Conservation (phyloP, 2,329 filamentous ascomycete species). For the Epichloe glyceriae region DNA sequence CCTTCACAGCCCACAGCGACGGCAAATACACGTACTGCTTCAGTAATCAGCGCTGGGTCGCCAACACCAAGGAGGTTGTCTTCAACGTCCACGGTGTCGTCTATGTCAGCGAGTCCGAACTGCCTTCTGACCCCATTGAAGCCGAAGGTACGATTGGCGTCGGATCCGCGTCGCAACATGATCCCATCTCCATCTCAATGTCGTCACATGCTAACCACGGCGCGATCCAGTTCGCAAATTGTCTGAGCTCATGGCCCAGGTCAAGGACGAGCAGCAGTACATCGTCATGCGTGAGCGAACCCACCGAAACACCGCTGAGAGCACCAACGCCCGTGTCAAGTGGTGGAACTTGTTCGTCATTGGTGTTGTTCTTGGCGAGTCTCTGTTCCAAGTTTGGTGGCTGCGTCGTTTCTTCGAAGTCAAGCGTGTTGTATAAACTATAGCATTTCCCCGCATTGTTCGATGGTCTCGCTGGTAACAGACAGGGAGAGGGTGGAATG, state of each 20-base stretch:
- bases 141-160: conserved; percentile 53
- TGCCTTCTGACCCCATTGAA: conserved; percentile 77
- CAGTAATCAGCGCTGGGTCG: conserved; percentile 96
- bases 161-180: neutral
- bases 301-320: conserved; percentile 96
- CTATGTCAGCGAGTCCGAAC: conserved; percentile 82
- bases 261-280: conserved; percentile 97
- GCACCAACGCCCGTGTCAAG: conserved; percentile 93
- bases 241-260: conserved; percentile 73
- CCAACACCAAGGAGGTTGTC: conserved; percentile 91
- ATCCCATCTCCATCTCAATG: no score
- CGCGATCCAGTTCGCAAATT: conserved; percentile 56
- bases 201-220: conserved; percentile 6
- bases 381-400: conserved; percentile 99
- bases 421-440: conserved; percentile 47
- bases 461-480: no score
- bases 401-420: conserved; percentile 95
- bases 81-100: conserved; percentile 99
- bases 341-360: conserved; percentile 99
- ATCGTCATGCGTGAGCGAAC: conserved; percentile 91
- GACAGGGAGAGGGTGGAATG: no score
- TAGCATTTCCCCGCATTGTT: no score
- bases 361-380: conserved; percentile 75
- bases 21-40: conserved; percentile 96
- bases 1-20: conserved; percentile 73